Percentiles rank a stretch among this genome's conserved stretches.
These are phyloP conservation scores for Peronospora tabacina DNA, from an alignment of 352 stramenopile species.

Conservation along the genomic window DNA sequence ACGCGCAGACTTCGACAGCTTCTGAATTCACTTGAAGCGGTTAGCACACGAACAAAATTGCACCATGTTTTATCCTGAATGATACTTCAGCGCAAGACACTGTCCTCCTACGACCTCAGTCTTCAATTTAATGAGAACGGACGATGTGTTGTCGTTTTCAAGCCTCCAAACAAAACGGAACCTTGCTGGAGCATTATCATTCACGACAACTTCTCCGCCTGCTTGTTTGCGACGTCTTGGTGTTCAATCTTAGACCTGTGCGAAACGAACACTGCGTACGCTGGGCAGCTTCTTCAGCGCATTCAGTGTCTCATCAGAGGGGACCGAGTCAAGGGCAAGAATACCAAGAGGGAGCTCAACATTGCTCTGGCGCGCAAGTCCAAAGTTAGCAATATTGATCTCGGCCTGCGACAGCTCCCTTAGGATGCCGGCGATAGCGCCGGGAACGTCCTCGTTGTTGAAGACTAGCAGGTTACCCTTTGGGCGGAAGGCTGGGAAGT, in stretches of 20 bases:
- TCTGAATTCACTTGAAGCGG: slow-evolving; percentile 9
- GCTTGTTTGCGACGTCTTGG: neutral
- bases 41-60: neutral
- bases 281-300: slow-evolving; percentile 53
- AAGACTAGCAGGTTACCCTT: slow-evolving; percentile 75
- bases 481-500: slow-evolving; percentile 77
- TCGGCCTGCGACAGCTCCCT: slow-evolving; percentile 54
- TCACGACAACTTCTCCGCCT: slow-evolving; percentile 4
- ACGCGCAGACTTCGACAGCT: slow-evolving; percentile 5
- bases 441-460: slow-evolving; percentile 76
- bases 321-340: slow-evolving; percentile 55
- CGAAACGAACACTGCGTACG: slow-evolving; percentile 63
- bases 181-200: slow-evolving; percentile 9
- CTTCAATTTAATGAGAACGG: slow-evolving; percentile 4
- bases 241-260: slow-evolving; percentile 35
- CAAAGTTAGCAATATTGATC: slow-evolving; percentile 85
- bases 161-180: neutral
- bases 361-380: slow-evolving; percentile 59
- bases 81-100: slow-evolving; percentile 5
- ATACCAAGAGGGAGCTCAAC: slow-evolving; percentile 60
- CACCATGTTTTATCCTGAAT: slow-evolving; percentile 2
- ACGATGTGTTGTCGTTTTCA: slow-evolving; percentile 3
- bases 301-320: slow-evolving; percentile 46
- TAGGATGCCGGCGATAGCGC: slow-evolving; percentile 68
- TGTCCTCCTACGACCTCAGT: neutral